Base-by-base conservation (phyloP, 2,329 filamentous ascomycete genomes). In the Dryadomyces quercivorus region DNA sequence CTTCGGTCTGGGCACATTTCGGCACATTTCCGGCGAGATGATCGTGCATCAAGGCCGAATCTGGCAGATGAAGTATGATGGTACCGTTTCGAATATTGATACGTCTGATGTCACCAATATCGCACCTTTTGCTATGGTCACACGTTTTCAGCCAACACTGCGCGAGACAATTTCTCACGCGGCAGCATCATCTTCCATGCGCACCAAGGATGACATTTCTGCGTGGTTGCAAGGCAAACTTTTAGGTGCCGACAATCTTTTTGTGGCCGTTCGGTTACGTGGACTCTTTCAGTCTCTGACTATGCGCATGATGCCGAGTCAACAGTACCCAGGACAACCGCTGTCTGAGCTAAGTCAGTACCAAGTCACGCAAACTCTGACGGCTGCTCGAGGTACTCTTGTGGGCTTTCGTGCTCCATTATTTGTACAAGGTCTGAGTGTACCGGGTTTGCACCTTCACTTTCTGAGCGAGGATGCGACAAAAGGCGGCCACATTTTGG, bases 31-130 rank as follows among this genome's bases (percentile, higher is more conserved):
- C 18, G 67, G 66, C 59, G 67, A 69, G 59, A 66, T 69, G 63
- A 66, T 69, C 49, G 55, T 69, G 13, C 56, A 68, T 20, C 63
- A 67, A 53, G 64, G 65, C 21, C 48, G 59, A 1, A 56, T 65
- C 31, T 68, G 64, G 57, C 66, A 67, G 53, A 69, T 69, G 66
- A 66, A 66, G 50, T 61, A 62, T 5, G 67, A 69, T 55, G 66
- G 65, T 2, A 60, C 63, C 21, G 60, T 66, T 8, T 54, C 56
- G 1, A 53, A 59, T 40, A 55, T 67, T 55, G 56, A 61, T 44
- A 49, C 61, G 31, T 56, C 62, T 15, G 53, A 57, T 9, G 46
- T 55, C 13, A 55, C 58, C 1, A 62, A 58, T 48, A 59, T 67
- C 54, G 62, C 65, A 1, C 67, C 67, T 12, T 69, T 69, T 51